A percentile compares a stretch with the other conserved stretches of the same genome.
These are phyloP conservation scores for Brasenia schreberi DNA, from an alignment of 164 flowering plant genomes.

Conservation along the genomic window DNA sequence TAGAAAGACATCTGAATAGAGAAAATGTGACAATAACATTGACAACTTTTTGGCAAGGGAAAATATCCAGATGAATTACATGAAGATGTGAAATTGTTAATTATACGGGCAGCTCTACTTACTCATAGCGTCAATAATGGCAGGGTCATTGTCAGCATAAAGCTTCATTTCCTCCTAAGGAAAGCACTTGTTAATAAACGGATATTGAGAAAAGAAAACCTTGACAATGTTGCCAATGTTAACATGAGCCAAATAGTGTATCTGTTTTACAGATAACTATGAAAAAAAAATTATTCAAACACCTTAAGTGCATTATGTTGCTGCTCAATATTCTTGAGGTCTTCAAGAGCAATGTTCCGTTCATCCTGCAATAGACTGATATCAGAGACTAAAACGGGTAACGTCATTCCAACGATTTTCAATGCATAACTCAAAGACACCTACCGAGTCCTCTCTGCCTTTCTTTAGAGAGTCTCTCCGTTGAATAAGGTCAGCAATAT, in stretches of 20 bases:
- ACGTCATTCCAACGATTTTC: not conserved
- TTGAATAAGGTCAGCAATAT: constrained; percentile 42
- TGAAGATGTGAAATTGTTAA: no score
- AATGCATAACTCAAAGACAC: constrained; percentile 7
- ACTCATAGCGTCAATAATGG: constrained; percentile 86
- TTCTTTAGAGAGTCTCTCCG: constrained; percentile 51
- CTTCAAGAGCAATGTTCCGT: constrained; percentile 57
- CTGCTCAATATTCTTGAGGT: constrained; percentile 51
- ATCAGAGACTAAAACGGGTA: constrained; percentile 2
- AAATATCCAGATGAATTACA: not conserved
- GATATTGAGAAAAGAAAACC: not conserved
- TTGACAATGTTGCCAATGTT: not conserved
- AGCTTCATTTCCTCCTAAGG: constrained; percentile 65
- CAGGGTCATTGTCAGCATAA: constrained; percentile 94
- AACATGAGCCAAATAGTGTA: not conserved
- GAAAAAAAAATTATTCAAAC: not conserved
- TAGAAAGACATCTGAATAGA: not conserved
- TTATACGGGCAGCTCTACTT: constrained; percentile 6
- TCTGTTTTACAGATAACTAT: not conserved
- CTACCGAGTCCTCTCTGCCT: constrained; percentile 89
- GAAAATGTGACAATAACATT: not conserved
- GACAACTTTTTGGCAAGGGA: not conserved
- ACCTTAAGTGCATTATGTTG: constrained; percentile 72
- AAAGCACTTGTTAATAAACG: constrained; percentile 3
- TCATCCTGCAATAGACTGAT: constrained; percentile 42